phyloP scores from a whole-genome alignment of 441 rosid genomes.

The Croton laevigatus region DNA sequence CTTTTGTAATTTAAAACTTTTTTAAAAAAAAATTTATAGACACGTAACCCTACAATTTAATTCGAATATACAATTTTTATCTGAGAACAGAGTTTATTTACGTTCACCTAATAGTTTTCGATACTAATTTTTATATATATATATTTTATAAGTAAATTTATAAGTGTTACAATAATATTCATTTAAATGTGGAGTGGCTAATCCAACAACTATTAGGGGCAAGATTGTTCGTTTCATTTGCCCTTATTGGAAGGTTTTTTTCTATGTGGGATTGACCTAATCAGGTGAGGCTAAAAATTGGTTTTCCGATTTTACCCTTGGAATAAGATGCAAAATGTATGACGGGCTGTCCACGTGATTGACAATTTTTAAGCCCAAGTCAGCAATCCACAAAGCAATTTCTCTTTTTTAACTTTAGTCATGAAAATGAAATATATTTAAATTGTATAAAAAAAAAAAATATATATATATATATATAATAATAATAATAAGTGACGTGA shows the following conservation, averaged over 20 bases:
- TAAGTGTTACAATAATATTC: too few species aligned
- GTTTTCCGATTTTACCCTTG: constrained; percentile 5
- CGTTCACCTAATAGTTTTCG: too few species aligned
- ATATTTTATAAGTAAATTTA: too few species aligned
- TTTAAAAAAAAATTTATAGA: too few species aligned
- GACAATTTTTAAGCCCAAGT: constrained; percentile 41
- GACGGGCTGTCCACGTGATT: constrained; percentile 63
- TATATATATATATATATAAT: background rate
- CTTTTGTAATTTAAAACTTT: too few species aligned
- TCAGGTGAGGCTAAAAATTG: constrained; percentile 33
- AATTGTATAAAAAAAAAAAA: background rate
- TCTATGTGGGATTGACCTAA: constrained; percentile 35
- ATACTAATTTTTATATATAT: too few species aligned
- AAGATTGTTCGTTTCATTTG: too few species aligned
- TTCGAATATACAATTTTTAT: too few species aligned
- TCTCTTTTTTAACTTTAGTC: background rate
- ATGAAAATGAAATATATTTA: constrained; percentile 22
- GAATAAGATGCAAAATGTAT: constrained; percentile 18
- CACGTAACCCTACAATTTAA: too few species aligned
- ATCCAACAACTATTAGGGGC: too few species aligned
- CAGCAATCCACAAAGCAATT: constrained; percentile 39
- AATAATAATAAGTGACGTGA: constrained; percentile 36
- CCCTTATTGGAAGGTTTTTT: background rate
- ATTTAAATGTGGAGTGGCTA: too few species aligned
- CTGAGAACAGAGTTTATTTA: too few species aligned